phyloP scores from a whole-genome alignment of 768 basidiomycete species.

The Pisolithus microcarpus region DNA sequence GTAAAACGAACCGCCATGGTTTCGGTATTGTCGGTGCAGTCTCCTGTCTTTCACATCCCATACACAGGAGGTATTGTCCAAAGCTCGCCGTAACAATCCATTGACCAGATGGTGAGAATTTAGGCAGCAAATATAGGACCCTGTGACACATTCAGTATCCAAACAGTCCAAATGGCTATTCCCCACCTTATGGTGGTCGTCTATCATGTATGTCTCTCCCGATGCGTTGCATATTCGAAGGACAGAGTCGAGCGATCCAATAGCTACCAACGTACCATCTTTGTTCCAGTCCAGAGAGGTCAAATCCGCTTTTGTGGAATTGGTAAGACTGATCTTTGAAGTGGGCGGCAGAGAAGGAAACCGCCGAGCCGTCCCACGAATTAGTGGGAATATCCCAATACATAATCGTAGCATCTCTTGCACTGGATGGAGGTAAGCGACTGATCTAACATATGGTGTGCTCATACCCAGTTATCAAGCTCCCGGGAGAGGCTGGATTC shows the following conservation, averaged over 20 bases:
- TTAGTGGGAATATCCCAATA: conserved; percentile 60
- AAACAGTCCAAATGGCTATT: background rate
- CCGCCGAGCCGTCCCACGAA: conserved; percentile 13
- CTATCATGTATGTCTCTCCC: conserved; percentile 58
- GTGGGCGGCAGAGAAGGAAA: conserved; percentile 28
- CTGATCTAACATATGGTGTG: background rate
- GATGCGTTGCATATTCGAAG: conserved; percentile 59
- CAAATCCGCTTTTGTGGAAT: conserved; percentile 49
- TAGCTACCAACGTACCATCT: conserved; percentile 66
- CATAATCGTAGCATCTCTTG: conserved; percentile 69
- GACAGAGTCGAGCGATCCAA: conserved; percentile 70
- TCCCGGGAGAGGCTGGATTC: conserved; percentile 53
- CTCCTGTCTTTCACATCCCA: conserved; percentile 66
- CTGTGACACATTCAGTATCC: conserved; percentile 34
- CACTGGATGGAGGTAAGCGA: conserved; percentile 33
- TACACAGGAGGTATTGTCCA: conserved; percentile 70
- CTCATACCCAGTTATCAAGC: conserved; percentile 70
- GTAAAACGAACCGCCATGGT: conserved; percentile 50
- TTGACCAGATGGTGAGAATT: conserved; percentile 66
- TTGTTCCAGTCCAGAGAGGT: conserved; percentile 74
- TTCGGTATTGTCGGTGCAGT: conserved; percentile 55
- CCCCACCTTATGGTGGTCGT: conserved; percentile 56
- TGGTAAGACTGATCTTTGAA: conserved; percentile 41
- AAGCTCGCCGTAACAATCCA: conserved; percentile 71
- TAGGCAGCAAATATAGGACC: conserved; percentile 74